A percentile compares a stretch with the other conserved stretches of the same genome.
These are phyloP conservation scores for Epichloe elymi DNA, from an alignment of 2,329 filamentous ascomycete species.

Conservation along the genomic window DNA sequence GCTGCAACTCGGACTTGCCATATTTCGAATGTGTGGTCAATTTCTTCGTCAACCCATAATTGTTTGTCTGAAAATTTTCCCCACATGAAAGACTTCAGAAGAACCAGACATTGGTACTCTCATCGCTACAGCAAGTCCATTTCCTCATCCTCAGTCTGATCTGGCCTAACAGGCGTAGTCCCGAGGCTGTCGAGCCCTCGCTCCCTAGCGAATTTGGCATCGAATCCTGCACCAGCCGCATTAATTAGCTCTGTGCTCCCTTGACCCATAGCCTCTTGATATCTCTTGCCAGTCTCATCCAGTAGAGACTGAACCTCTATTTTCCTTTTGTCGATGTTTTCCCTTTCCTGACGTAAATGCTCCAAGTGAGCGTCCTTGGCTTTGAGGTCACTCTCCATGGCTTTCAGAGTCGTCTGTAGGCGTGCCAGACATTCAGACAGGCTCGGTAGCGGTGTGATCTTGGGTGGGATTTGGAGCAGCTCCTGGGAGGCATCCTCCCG, in stretches of 20 bases:
- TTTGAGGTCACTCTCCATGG: slow-evolving; percentile 50
- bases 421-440: slow-evolving; percentile 53
- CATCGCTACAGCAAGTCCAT: slow-evolving; percentile 9
- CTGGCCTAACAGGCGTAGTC: slow-evolving; percentile 15
- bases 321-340: slow-evolving; percentile 55
- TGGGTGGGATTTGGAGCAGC: slow-evolving; percentile 48
- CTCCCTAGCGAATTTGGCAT: slow-evolving; percentile 15
- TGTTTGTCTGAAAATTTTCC: too few species aligned
- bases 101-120: not conserved
- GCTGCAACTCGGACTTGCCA: too few species aligned
- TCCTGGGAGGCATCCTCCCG: slow-evolving; percentile 20
- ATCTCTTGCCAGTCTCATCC: slow-evolving; percentile 63
- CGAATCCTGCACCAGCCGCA: not conserved
- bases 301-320: slow-evolving; percentile 68
- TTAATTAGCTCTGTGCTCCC: slow-evolving; percentile 8
- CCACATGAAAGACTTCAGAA: too few species aligned
- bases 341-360: slow-evolving; percentile 54
- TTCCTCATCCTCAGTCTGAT: slow-evolving; percentile 8
- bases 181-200: slow-evolving; percentile 25
- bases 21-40: too few species aligned
- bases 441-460: slow-evolving; percentile 65
- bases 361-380: slow-evolving; percentile 50
- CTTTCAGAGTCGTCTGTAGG: slow-evolving; percentile 46
- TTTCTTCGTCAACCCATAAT: too few species aligned
- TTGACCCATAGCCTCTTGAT: slow-evolving; percentile 30